Base-by-base conservation (phyloP, 2,329 filamentous ascomycete species). In the Xylariaceae sp. region DNA sequence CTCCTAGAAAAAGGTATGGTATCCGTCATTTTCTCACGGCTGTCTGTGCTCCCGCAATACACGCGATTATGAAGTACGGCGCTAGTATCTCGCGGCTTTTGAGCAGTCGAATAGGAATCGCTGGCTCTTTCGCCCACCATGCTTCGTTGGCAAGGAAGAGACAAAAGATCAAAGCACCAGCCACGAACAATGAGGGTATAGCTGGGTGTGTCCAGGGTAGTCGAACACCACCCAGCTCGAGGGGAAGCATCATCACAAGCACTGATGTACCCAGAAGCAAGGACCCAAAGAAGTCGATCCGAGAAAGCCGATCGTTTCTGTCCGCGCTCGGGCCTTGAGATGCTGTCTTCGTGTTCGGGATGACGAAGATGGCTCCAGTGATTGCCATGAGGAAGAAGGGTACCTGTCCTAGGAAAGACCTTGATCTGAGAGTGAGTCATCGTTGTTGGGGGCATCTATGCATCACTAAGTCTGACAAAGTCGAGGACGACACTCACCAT, bases 221-320 rank as follows among this genome's bases (percentile, higher is more conserved):
- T 35, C 62, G 64, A 34, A 50, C 50, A 8, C 68, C 67, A 3
- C 63, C 67, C 9, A 71, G 58, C 43, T 68, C 63, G 30, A 69
- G 46, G 2, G 67, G 66, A 3, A 68, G 34, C 18, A 71, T 59
- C 1, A 70, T 41, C 0, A 64, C 48, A 4, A 71, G 57, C 4
- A 68, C 19, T 1, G 63, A 59, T 3, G 43, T 47, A 2, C 54
- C 59, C 2, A 74, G 67, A 2, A 76, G 61, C 1, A 65, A 47
- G 0, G 77, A 72, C 0, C 81, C 81, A 0, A 73, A 42, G 46
- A 83, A 79, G 57, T 85, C 81, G 37, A 85, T 69, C 1, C 79
- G 68, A 8, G 63, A 61, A 4, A 83, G 59, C 44, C 56, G 29
- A 41, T 53, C 12, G 44, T 42, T 19, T 48, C 28, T 41, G 12